Evolutionary conservation across 1,139 yeast genomes (phyloP), one percentile per base, ranked within the genome.

Genomic region (Hemisphaericaspora subhashii): DNA sequence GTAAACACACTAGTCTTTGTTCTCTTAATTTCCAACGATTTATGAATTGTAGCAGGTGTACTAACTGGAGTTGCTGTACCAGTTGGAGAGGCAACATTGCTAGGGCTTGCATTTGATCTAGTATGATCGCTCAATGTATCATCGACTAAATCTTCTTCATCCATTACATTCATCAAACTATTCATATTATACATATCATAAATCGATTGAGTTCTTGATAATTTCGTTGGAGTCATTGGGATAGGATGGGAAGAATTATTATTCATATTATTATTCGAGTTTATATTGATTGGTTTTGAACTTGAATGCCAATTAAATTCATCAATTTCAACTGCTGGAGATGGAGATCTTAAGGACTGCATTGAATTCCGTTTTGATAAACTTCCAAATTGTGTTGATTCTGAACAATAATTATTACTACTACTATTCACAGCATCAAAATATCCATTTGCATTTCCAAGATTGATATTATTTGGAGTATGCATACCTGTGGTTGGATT

Each of bases 291-390:
- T 31, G 45, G 42, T 38, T 34, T 51, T 42, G 35, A 39, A 23
- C 39, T n/a, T 17, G 33, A 34, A 25, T 41, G 52, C 71, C 74
- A 67, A 15, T 60, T 58, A 45, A 58, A 70, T 22, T 73, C 79
- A 14, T 74, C 79, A 38, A 58, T 54, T 47, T 74, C 80, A 8
- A 64, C 38, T 1, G 68, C 70, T 1, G 80, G 79, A 1, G 79
- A 73, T 3, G 79, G 79, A 0, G 74, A 62, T 38, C 72, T 53
- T 40, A 66, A 46, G n/a, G 61, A 60, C 28, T 65, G 68, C 4
- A 62, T 45, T 1, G 71, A 62, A 25, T 53, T 50, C 34, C 63
- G 50, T 35, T 64, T 63, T 9, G 60, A 48, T 35, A 60, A 44
- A 24, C 52, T 50, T 15, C 57, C 53, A 41, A 37, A 46, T n/a